phyloP scores from a whole-genome alignment of 2,329 filamentous ascomycete genomes.

The Fusarium guadeloupense region DNA sequence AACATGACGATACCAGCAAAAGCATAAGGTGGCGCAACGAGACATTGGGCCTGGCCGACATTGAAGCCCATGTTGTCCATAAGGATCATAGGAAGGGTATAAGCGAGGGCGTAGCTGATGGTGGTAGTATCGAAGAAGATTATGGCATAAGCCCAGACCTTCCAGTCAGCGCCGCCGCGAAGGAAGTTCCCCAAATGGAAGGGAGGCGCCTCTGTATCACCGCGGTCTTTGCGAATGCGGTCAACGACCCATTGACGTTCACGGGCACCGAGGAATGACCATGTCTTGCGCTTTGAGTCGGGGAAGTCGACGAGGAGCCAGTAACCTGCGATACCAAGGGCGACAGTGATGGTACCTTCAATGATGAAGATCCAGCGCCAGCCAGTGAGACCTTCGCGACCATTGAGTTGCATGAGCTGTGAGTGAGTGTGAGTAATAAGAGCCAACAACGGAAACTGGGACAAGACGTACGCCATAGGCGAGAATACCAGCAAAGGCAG shows the following conservation, averaged over 20 bases:
- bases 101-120: constrained; percentile 78
- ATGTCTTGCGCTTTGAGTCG: constrained; percentile 61
- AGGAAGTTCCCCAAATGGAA: constrained; percentile 62
- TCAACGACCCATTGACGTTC: constrained; percentile 64
- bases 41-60: constrained; percentile 71
- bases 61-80: constrained; percentile 69
- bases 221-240: constrained; percentile 66
- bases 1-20: constrained; percentile 73
- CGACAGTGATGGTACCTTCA: constrained; percentile 63
- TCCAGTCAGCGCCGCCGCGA: constrained; percentile 59
- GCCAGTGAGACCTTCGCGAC: constrained; percentile 62
- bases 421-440: constrained; percentile 9
- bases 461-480: constrained; percentile 68
- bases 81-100: constrained; percentile 82
- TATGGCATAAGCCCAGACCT: constrained; percentile 69
- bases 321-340: constrained; percentile 60
- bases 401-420: constrained; percentile 69
- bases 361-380: constrained; percentile 76
- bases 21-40: constrained; percentile 74
- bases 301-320: constrained; percentile 72
- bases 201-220: constrained; percentile 63
- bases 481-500: constrained; percentile 73
- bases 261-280: constrained; percentile 61
- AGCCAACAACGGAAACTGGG: background rate
- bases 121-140: constrained; percentile 74